Conservation (phyloP, 352 stramenopile genomes). For the Globisporangium acanthophoron region DNA sequence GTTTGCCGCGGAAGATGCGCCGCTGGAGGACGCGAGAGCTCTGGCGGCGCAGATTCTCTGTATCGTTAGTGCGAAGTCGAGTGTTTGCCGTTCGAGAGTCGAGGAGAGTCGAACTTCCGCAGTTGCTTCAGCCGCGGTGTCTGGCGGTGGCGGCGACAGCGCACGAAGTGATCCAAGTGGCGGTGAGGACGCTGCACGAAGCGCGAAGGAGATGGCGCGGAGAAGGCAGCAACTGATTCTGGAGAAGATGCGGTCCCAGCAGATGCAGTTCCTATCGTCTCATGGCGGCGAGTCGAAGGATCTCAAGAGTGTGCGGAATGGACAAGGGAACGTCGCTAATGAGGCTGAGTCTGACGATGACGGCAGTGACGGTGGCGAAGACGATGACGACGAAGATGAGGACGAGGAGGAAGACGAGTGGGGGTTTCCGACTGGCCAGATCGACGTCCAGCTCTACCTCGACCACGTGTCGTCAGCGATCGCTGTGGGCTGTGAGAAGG, state of each 20-base stretch:
- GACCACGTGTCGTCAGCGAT: conserved; percentile 64
- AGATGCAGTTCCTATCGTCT: conserved; percentile 65
- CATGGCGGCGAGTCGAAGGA: conserved; percentile 14
- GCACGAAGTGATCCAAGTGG: neutral
- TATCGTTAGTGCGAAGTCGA: conserved; percentile 12
- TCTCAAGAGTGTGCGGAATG: too few species aligned
- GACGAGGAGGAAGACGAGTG: conserved; percentile 70
- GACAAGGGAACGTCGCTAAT: neutral
- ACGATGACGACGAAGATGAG: conserved; percentile 44
- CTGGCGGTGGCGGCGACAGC: neutral
- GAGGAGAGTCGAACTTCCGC: conserved; percentile 1
- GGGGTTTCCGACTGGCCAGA: conserved; percentile 71
- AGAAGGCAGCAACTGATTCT: conserved; percentile 63
- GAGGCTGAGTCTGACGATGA: neutral
- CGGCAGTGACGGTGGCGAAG: neutral
- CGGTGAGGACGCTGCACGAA: conserved; percentile 10
- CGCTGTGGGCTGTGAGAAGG: conserved; percentile 42
- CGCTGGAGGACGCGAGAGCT: conserved; percentile 4
- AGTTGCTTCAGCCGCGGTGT: neutral
- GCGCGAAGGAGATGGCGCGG: conserved; percentile 57
- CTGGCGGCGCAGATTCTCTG: conserved; percentile 9
- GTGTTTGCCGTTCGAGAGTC: conserved; percentile 2
- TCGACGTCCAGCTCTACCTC: conserved; percentile 63
- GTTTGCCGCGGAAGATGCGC: conserved; percentile 5
- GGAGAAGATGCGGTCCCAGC: conserved; percentile 62